phyloP scores from a whole-genome alignment of 345 rosid genomes.

The Pelargonium nanum region DNA sequence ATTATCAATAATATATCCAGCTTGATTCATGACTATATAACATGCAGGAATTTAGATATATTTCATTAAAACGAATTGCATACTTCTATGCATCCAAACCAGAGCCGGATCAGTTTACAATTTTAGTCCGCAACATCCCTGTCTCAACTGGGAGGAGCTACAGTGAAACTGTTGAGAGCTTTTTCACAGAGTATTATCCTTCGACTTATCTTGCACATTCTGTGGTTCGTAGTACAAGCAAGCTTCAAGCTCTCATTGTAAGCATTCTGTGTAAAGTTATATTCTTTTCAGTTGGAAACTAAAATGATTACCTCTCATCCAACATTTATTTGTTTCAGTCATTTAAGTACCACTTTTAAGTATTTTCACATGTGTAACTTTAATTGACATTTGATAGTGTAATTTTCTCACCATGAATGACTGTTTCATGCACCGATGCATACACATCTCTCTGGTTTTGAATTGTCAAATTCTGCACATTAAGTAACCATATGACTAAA shows the following conservation, averaged over 20 bases:
- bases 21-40: background rate
- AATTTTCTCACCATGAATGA: too few relatives aligned
- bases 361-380: too few relatives aligned
- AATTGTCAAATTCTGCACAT: too few relatives aligned
- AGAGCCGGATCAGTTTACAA: conserved; percentile 62
- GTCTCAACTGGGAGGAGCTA: conserved; percentile 34
- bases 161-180: conserved; percentile 57
- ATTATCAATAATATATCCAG: too few relatives aligned
- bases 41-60: conserved; percentile 59
- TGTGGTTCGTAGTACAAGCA: conserved; percentile 50
- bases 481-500: too few relatives aligned
- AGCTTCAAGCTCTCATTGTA: conserved; percentile 58
- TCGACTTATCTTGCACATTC: conserved; percentile 66
- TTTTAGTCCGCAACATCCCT: conserved; percentile 70
- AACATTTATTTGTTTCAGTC: background rate
- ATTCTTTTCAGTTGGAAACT: background rate
- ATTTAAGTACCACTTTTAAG: too few relatives aligned
- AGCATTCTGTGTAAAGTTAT: conserved; percentile 15
- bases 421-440: too few relatives aligned
- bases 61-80: conserved; percentile 52
- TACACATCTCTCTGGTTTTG: too few relatives aligned
- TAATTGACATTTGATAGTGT: too few relatives aligned
- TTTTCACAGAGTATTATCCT: conserved; percentile 76
- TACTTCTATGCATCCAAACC: conserved; percentile 65
- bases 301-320: background rate